A percentile compares a stretch with the other conserved stretches of the same genome.
These are phyloP conservation scores for Myxozyma neglecta DNA, from an alignment of 805 yeast species.

Conservation along the genomic window DNA sequence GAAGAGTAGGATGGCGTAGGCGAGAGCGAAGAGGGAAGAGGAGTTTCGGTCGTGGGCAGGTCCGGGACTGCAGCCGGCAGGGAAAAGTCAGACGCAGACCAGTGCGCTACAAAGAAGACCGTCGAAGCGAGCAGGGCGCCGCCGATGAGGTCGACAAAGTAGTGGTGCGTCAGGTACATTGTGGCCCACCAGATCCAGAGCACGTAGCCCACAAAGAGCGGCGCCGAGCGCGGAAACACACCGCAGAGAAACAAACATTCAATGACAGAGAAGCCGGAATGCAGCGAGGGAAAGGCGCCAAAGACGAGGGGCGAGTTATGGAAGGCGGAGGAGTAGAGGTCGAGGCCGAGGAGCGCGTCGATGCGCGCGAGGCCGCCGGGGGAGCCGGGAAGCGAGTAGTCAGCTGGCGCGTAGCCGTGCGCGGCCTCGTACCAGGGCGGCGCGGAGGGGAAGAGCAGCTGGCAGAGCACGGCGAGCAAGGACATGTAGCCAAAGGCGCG, in stretches of 20 bases:
- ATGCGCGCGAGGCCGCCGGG: constrained; percentile 95
- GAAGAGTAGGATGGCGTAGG: too few species aligned
- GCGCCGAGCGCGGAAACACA: constrained; percentile 70
- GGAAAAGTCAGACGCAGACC: constrained; percentile 53
- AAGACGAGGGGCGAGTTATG: constrained; percentile 86
- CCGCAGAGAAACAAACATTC: constrained; percentile 84
- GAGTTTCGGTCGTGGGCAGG: too few species aligned
- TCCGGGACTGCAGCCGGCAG: constrained; percentile 40
- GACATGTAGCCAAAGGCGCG: constrained; percentile 97
- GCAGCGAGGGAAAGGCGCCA: constrained; percentile 86
- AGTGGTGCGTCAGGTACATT: constrained; percentile 96
- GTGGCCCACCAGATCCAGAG: constrained; percentile 98
- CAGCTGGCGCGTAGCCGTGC: constrained; percentile 85
- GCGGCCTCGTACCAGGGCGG: constrained; percentile 95
- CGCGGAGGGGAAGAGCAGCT: constrained; percentile 85
- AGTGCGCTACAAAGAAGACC: constrained; percentile 68
- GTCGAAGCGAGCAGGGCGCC: constrained; percentile 78
- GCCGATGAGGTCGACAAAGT: constrained; percentile 86
- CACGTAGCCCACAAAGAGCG: constrained; percentile 73
- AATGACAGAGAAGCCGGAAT: constrained; percentile 92
- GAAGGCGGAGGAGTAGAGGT: constrained; percentile 80
- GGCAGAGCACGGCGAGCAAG: constrained; percentile 77
- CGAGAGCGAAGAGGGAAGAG: too few species aligned
- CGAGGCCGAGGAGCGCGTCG: constrained; percentile 73
- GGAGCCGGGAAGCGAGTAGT: constrained; percentile 86